Evolutionary conservation across 1,284 basidiomycete genomes (phyloP).

Genomic region (Moesziomyces sp.): DNA sequence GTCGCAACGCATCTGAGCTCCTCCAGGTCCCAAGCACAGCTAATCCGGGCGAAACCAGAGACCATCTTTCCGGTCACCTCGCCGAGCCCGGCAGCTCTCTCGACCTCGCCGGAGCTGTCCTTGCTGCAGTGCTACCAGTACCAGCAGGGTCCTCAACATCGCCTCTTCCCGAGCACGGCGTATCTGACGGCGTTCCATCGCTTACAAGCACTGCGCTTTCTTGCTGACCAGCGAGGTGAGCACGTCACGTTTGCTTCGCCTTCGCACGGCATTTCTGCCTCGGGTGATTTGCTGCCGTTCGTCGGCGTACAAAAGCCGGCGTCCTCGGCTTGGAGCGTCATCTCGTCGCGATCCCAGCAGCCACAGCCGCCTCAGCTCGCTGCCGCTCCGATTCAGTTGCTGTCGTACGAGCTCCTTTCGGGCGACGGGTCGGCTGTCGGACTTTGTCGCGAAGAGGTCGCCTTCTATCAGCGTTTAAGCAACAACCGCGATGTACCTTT

Average conservation of each 20-base stretch:
- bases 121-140: conserved; percentile 43
- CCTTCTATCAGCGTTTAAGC: conserved; percentile 53
- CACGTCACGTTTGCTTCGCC: conserved; percentile 38
- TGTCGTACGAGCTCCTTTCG: conserved; percentile 37
- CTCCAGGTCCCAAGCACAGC: not conserved
- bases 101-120: conserved; percentile 51
- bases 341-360: conserved; percentile 24
- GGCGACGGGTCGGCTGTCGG: conserved; percentile 15
- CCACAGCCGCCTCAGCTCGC: conserved; percentile 13
- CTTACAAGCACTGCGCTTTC: conserved; percentile 40
- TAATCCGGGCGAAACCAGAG: conserved; percentile 11
- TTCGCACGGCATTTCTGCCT: conserved; percentile 39
- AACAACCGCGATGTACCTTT: conserved; percentile 50
- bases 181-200: conserved; percentile 39
- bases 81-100: conserved; percentile 26
- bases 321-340: conserved; percentile 22
- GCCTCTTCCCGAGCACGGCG: conserved; percentile 11
- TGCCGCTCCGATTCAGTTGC: conserved; percentile 21
- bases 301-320: conserved; percentile 32
- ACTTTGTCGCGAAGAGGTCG: conserved; percentile 45
- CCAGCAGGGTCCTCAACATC: conserved; percentile 3
- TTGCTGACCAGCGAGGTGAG: conserved; percentile 36
- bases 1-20: no score
- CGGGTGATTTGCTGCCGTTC: conserved; percentile 37
- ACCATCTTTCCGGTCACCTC: conserved; percentile 20